Conservation (phyloP, 1,139 yeast species). For the Hansenula lynferdii region DNA sequence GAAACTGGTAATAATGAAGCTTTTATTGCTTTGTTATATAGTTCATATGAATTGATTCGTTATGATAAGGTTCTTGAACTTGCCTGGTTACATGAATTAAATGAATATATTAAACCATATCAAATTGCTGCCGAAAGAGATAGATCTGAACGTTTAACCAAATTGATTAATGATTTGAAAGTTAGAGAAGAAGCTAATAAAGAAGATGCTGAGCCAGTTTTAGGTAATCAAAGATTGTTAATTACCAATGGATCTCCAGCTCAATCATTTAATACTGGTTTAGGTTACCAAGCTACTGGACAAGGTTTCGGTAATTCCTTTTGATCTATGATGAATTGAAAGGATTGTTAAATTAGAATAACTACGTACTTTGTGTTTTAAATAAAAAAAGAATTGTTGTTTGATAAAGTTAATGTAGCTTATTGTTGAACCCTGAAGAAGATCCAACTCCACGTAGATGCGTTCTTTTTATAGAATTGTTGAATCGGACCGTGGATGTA, state of each 20-base stretch:
- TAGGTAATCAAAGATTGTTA: conserved; percentile 46
- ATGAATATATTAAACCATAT: conserved; percentile 84
- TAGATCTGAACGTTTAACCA: conserved; percentile 62
- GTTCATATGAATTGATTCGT: conserved; percentile 76
- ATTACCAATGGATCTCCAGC: conserved; percentile 49
- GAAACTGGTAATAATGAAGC: conserved; percentile 97
- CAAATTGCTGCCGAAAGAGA: conserved; percentile 79
- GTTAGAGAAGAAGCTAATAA: conserved; percentile 49
- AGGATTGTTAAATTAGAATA: no score
- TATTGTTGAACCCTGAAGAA: no score
- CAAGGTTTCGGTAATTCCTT: conserved; percentile 58
- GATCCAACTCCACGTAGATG: no score
- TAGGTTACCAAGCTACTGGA: conserved; percentile 63
- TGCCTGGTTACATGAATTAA: conserved; percentile 85
- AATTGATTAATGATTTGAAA: conserved; percentile 64
- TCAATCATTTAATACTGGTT: conserved; percentile 22
- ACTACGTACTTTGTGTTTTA: not conserved
- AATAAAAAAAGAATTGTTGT: not conserved
- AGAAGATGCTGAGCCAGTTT: conserved; percentile 38
- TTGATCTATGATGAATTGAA: no score
- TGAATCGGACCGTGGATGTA: no score
- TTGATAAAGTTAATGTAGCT: no score
- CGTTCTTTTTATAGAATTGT: no score
- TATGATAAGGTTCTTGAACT: conserved; percentile 85
- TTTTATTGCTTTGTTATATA: conserved; percentile 83